Evolutionary conservation across 2,329 filamentous ascomycete genomes (phyloP).

Genomic region (Neospermospora avenae): DNA sequence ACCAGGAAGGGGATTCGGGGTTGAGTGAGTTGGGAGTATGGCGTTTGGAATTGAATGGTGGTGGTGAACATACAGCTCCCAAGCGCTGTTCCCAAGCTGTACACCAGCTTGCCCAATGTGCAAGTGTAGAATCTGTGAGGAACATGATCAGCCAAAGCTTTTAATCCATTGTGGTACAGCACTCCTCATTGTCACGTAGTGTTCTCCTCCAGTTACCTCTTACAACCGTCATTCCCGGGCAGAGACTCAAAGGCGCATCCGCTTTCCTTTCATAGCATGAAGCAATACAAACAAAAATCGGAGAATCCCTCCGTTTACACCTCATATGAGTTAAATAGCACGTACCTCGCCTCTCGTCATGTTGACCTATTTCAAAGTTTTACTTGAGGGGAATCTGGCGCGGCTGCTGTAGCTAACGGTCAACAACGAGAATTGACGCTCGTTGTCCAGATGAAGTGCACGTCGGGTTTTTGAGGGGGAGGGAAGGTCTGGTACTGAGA

Average conservation of each 20-base stretch:
- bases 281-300: not conserved
- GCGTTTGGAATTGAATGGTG: too few relatives aligned
- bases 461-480: not conserved
- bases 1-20: too few relatives aligned
- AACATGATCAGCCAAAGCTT: not conserved
- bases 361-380: constrained; percentile 8
- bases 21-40: too few relatives aligned
- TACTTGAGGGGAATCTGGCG: not conserved
- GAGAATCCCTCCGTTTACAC: not conserved
- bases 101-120: constrained; percentile 67
- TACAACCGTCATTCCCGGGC: not conserved
- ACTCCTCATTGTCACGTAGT: not conserved
- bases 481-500: not conserved
- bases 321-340: constrained; percentile 6
- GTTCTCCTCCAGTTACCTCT: not conserved
- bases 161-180: not conserved
- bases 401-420: not conserved
- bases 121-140: constrained; percentile 60
- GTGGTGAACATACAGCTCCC: constrained; percentile 61
- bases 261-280: not conserved
- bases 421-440: not conserved
- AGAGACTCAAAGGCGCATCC: not conserved
- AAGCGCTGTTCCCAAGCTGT: constrained; percentile 66
- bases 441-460: constrained; percentile 2
- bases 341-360: constrained; percentile 33